Evolutionary conservation across 192 early-diverging fungal species (phyloP), one percentile per base, ranked within the genome.

Genomic region (Gamsiella multidivaricata): DNA sequence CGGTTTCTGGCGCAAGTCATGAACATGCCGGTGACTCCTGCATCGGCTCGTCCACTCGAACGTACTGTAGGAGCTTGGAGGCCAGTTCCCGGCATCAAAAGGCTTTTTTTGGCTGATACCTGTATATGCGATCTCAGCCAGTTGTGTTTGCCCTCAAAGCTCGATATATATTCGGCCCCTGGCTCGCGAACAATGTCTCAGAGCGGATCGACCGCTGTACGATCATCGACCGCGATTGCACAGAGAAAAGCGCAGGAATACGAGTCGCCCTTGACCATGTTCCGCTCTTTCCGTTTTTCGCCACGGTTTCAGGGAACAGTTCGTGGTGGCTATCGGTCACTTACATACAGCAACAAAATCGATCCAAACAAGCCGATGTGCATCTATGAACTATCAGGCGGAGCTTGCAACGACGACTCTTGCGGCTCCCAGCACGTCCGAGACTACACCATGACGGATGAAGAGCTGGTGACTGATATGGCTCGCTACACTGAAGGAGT

Each of bases 401-500:
- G 74, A 18, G 49, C 65, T 3, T 78, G 74, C 33, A 78, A 78
- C 41, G 74, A 78, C 32, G 74, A 78, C 29, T 26, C 53, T 1
- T 78, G 74, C 54, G 46, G 50, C 14, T 78, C 74, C 18, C 74
- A 78, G 53, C 74, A 78, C 37, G 25, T 61, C 8, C 51, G 74
- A 18, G 61, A 78, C 41, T 68, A 54, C 45, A 51, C 25, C 10
- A 50, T 78, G 28, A 64, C 74, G 8, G 65, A 78, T 20, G 74
- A 69, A 15, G 74, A 78, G 8, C 49, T 78, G 11, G 23, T 78
- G 22, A 60, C 69, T 12, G 74, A 78, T 36, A 69, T 78, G 74
- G 74, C 74, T 1, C 74, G 74, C 15, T 78, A 78, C 15, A 61
- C 74, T 0, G 74, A 78, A 58, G 74, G 74, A 6, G 69, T 45